Evolutionary conservation across 116 monocot species (phyloP), one percentile per base, ranked within the genome.

Genomic region (Zostera marina): DNA sequence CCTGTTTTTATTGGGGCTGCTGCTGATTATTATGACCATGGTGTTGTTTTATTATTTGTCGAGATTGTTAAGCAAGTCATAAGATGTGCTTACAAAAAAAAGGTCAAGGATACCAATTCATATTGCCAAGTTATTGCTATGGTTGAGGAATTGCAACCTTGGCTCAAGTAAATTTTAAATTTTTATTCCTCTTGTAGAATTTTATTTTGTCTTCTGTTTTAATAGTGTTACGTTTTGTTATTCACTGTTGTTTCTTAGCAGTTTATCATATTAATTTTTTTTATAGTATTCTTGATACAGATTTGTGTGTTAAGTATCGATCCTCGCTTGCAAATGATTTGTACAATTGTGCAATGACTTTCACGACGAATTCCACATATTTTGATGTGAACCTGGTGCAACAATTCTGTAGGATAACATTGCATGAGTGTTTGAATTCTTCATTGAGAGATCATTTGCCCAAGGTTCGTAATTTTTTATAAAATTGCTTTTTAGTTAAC

Each of bases 111-210:
- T 41, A 61, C 12, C 3, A 66, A 4, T 3, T 63, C 64, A n/a
- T 92, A 78, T 57, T 55, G 62, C 24, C 68, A 80, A 52, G 53
- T 76, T 46, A 39, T 85, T 47, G 56, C 47, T 16, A 53, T 91
- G 15, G 66, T 58, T 12, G 68, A 79, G 24, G 75, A 83, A 53
- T 63, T 83, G 19, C 69, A 68, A 16, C 83, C 83, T 17, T 80
- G 77, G 82, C 42, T 86, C 41, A 65, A 64, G 92, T 92, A 73
- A 32, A 32, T 32, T 32, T 32, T n/a, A n/a, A n/a, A n/a, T n/a
- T 32, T 32, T 5, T 32, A 3, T 5, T 32, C 5, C 0, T 32
- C 51, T 42, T 12, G 1, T 15, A 32, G 7, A 24, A 32, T 14
- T 7, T 56, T 16, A 4, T 20, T 8, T 59, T 59, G 39, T 21